phyloP scores from a whole-genome alignment of 2,329 filamentous ascomycete species.

The Colletotrichum australisinense region DNA sequence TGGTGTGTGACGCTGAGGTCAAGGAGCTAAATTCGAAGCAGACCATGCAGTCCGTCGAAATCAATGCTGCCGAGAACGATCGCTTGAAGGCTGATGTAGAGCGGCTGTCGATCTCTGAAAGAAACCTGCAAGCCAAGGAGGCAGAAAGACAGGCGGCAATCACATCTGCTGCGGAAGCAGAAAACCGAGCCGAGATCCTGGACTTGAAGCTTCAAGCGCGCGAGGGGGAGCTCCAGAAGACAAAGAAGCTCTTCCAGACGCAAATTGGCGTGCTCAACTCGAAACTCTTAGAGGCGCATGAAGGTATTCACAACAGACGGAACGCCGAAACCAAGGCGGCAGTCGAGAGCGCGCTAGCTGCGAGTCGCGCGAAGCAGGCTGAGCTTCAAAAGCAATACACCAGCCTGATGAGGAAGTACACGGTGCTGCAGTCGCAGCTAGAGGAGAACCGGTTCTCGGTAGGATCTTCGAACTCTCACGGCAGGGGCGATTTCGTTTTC shows the following conservation, averaged over 20 bases:
- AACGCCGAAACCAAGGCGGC: constrained; percentile 47
- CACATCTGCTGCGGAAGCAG: constrained; percentile 68
- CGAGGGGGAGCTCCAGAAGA: constrained; percentile 58
- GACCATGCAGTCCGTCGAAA: constrained; percentile 71
- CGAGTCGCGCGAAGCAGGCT: constrained; percentile 64
- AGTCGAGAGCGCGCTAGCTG: constrained; percentile 59
- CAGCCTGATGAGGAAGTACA: constrained; percentile 63
- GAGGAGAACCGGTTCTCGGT: constrained; percentile 34
- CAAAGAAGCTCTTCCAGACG: constrained; percentile 56
- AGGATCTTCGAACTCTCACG: constrained; percentile 34
- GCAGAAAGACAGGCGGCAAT: constrained; percentile 67
- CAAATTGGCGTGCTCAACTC: constrained; percentile 61
- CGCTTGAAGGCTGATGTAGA: constrained; percentile 69
- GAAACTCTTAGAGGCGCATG: constrained; percentile 54
- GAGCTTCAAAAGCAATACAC: constrained; percentile 65
- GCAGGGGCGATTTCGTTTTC: constrained; percentile 30
- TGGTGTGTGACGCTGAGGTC: constrained; percentile 77
- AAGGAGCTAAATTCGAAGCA: constrained; percentile 74
- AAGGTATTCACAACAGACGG: constrained; percentile 41
- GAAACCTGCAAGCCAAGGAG: constrained; percentile 73
- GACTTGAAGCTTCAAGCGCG: constrained; percentile 66
- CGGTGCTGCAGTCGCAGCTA: constrained; percentile 57
- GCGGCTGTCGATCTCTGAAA: constrained; percentile 69
- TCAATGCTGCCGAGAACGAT: constrained; percentile 70
- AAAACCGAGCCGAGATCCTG: constrained; percentile 69